phyloP scores from a whole-genome alignment of 306 rosid genomes.

The Pachyrhizus erosus region DNA sequence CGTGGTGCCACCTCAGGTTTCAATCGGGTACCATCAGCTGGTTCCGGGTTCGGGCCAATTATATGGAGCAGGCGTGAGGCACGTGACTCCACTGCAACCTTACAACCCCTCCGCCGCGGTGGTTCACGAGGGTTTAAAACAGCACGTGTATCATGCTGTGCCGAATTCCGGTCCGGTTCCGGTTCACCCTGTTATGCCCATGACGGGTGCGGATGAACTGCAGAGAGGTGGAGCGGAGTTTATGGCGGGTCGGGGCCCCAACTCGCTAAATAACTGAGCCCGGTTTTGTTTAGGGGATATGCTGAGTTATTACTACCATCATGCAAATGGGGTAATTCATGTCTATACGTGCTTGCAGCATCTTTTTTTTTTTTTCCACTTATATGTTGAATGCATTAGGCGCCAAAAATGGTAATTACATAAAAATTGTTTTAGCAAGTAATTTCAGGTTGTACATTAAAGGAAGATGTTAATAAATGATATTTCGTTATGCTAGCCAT shows the following conservation, averaged over 20 bases:
- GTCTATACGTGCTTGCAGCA: not conserved
- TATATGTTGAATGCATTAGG: not conserved
- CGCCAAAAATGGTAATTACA: not conserved
- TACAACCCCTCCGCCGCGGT: constrained; percentile 49
- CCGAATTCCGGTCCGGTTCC: constrained; percentile 47
- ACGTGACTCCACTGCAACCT: constrained; percentile 47
- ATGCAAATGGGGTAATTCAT: constrained; percentile 19
- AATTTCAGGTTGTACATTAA: constrained; percentile 19
- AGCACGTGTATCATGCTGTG: constrained; percentile 62
- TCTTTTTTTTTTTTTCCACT: not conserved
- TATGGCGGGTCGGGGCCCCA: constrained; percentile 56
- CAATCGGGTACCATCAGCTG: constrained; percentile 59
- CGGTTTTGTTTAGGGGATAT: not conserved
- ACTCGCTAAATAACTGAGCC: constrained; percentile 36
- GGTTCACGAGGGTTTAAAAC: constrained; percentile 55
- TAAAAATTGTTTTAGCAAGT: constrained; percentile 30
- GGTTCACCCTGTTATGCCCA: constrained; percentile 42
- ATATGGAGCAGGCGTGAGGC: constrained; percentile 60
- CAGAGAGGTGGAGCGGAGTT: constrained; percentile 60
- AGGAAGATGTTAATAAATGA: not conserved
- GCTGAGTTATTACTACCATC: not conserved
- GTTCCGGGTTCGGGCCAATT: constrained; percentile 61
- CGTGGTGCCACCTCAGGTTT: constrained; percentile 53
- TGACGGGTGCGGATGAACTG: constrained; percentile 54
- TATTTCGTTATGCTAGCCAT: not conserved